These are phyloP conservation scores for Helichrysum umbraculigerum DNA, from an alignment of 129 eudicot species.

Conservation along the genomic window DNA sequence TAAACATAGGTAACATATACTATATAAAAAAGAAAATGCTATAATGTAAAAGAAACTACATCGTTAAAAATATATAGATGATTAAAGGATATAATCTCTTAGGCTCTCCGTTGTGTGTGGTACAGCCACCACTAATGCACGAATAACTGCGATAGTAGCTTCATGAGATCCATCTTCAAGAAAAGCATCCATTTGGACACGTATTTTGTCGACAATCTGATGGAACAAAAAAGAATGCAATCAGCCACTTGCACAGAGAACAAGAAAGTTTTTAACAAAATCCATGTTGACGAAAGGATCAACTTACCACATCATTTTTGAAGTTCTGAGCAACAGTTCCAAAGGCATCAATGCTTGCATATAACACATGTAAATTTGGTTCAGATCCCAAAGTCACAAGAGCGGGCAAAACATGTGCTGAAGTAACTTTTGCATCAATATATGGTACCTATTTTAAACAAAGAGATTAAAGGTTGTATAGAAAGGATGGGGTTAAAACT, in stretches of 20 bases:
- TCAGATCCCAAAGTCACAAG: constrained; percentile 96
- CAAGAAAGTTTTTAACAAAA: not conserved
- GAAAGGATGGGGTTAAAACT: not conserved
- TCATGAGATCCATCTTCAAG: constrained; percentile 99
- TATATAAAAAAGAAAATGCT: not conserved
- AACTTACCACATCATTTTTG: constrained; percentile 66
- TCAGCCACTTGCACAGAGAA: constrained; percentile 15
- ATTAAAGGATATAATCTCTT: constrained; percentile 85
- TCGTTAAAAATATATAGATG: not conserved
- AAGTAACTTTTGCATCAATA: constrained; percentile 80
- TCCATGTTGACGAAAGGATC: not conserved
- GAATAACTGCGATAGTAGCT: constrained; percentile 82
- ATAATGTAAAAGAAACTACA: not conserved
- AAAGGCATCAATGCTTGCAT: constrained; percentile 95
- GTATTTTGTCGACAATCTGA: constrained; percentile 95
- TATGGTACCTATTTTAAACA: constrained; percentile 65
- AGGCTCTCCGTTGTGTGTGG: constrained; percentile 88
- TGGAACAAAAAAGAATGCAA: not conserved
- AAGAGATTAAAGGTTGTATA: not conserved
- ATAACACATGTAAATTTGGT: constrained; percentile 79
- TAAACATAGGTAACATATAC: not conserved
- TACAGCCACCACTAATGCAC: constrained; percentile 85
- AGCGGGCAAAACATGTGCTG: constrained; percentile 88
- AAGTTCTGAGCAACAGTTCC: constrained; percentile 98
- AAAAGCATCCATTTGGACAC: constrained; percentile 97